phyloP scores from a whole-genome alignment of 148 eudicot species.

The Drosera capensis region DNA sequence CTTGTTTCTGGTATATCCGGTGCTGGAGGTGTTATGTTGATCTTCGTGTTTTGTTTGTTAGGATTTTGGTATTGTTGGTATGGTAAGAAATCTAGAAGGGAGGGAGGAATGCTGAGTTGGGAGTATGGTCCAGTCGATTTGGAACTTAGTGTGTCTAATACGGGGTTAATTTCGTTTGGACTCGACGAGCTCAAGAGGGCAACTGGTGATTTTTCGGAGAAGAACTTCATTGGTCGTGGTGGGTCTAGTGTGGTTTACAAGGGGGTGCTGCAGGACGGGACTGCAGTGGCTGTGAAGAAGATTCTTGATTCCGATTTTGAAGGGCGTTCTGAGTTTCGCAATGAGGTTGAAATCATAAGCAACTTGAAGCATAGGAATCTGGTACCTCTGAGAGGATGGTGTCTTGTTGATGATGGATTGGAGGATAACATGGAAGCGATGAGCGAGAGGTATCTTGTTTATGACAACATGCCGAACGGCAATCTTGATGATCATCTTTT shows the following conservation, averaged over 20 bases:
- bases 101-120: too few relatives aligned
- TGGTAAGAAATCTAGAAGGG: slow-evolving; percentile 27
- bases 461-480: slow-evolving; percentile 77
- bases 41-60: slow-evolving; percentile 16
- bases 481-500: slow-evolving; percentile 72
- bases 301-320: slow-evolving; percentile 25
- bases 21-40: slow-evolving; percentile 24
- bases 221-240: slow-evolving; percentile 42
- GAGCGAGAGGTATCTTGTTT: slow-evolving; percentile 49
- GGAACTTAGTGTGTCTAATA: too few relatives aligned
- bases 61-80: slow-evolving; percentile 38
- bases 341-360: slow-evolving; percentile 58
- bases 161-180: too few relatives aligned
- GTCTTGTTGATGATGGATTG: slow-evolving; percentile 44
- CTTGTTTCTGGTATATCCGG: slow-evolving; percentile 42
- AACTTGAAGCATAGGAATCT: slow-evolving; percentile 54
- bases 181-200: slow-evolving; percentile 59
- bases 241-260: slow-evolving; percentile 49
- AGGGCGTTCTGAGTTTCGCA: slow-evolving; percentile 42
- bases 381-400: slow-evolving; percentile 52
- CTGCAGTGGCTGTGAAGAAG: slow-evolving; percentile 38
- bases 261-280: slow-evolving; percentile 35
- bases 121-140: too few relatives aligned
- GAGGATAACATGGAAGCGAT: slow-evolving; percentile 16
- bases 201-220: slow-evolving; percentile 36